Conservation (phyloP, 352 stramenopile species). For the Phytophthora citricola region DNA sequence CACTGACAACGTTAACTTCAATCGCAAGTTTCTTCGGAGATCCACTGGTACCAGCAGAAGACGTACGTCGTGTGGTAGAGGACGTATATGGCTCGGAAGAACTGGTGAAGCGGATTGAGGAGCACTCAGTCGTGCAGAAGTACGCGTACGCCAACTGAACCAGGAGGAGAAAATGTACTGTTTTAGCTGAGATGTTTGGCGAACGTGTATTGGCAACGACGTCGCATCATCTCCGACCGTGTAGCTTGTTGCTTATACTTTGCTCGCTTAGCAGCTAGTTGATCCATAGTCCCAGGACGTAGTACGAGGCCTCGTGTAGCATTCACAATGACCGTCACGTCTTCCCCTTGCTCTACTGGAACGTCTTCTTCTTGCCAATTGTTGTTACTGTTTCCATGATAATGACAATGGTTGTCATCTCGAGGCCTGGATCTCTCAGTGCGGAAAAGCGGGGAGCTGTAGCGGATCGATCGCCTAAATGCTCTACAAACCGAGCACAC, state of each 20-base stretch:
- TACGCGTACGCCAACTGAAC: constrained; percentile 35
- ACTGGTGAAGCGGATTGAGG: constrained; percentile 34
- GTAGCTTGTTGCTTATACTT: constrained; percentile 26
- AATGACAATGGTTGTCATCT: neutral
- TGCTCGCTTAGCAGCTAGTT: constrained; percentile 24
- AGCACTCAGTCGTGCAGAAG: constrained; percentile 53
- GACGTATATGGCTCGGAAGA: constrained; percentile 23
- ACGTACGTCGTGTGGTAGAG: constrained; percentile 35
- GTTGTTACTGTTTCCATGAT: constrained; percentile 18
- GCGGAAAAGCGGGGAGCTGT: constrained; percentile 18
- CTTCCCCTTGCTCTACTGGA: constrained; percentile 18
- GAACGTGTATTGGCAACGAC: constrained; percentile 56
- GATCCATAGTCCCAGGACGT: constrained; percentile 36
- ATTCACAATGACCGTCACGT: constrained; percentile 67
- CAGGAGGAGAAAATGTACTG: no score
- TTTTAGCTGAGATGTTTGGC: constrained; percentile 34
- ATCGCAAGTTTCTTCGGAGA: constrained; percentile 70
- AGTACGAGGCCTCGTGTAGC: constrained; percentile 47
- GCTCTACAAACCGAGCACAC: constrained; percentile 30
- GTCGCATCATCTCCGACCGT: constrained; percentile 67
- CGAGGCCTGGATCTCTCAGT: constrained; percentile 18
- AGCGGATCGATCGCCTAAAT: constrained; percentile 20
- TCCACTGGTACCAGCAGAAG: constrained; percentile 39
- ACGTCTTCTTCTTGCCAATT: constrained; percentile 26
- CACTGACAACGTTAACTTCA: constrained; percentile 51